Evolutionary conservation across 306 rosid species (phyloP).

Genomic region (Dalbergia cochinchinensis): DNA sequence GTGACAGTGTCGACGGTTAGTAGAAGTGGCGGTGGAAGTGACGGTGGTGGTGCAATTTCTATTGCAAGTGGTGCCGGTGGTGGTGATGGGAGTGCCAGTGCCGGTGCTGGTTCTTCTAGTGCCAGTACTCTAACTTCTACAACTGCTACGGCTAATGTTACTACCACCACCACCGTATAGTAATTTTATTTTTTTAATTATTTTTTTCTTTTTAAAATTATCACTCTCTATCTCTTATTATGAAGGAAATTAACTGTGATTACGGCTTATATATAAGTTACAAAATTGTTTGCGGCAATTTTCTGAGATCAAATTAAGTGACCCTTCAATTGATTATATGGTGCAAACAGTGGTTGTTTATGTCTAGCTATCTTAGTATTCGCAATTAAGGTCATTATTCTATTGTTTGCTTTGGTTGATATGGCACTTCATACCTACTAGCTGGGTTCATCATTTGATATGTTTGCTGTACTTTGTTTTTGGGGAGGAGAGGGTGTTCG

Average conservation of each 20-base stretch:
- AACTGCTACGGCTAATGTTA: conserved; percentile 46
- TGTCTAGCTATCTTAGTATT: conserved; percentile 8
- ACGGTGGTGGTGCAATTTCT: conserved; percentile 9
- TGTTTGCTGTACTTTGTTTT: background rate
- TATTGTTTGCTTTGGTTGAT: conserved; percentile 16
- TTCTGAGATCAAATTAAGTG: conserved; percentile 19
- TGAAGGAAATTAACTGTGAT: conserved; percentile 64
- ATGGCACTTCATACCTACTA: conserved; percentile 35
- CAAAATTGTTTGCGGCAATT: conserved; percentile 50
- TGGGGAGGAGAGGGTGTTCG: background rate
- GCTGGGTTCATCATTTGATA: conserved; percentile 11
- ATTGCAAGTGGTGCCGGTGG: conserved; percentile 9
- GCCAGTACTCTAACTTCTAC: conserved; percentile 44
- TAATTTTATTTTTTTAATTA: conserved; percentile 47
- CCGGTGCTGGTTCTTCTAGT: conserved; percentile 27
- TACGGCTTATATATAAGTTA: conserved; percentile 49
- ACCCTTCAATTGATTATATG: background rate
- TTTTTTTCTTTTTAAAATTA: conserved; percentile 21
- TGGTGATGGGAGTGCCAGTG: background rate
- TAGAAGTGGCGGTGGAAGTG: background rate
- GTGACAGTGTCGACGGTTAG: conserved; percentile 48
- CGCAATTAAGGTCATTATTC: background rate
- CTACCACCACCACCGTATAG: conserved; percentile 65
- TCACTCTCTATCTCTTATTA: conserved; percentile 37
- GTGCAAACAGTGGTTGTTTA: background rate